Conservation (phyloP, 2,329 filamentous ascomycete genomes). For the Aspergillus uvarum region DNA sequence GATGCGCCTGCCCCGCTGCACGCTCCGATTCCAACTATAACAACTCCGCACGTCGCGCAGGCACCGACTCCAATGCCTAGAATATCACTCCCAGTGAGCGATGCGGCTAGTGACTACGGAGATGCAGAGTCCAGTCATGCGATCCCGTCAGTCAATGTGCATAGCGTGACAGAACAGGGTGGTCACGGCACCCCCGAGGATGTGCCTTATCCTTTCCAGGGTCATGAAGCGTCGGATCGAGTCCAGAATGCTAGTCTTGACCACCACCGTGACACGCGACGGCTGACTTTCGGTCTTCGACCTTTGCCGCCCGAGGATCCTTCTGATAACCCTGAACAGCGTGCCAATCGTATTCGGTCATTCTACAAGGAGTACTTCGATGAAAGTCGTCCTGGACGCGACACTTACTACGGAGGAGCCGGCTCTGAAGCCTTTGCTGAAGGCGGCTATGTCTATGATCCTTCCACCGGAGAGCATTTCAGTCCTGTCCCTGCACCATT, state of each 20-base stretch:
- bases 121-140: slow-evolving; percentile 52
- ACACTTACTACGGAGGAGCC: slow-evolving; percentile 73
- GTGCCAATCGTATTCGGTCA: slow-evolving; percentile 93
- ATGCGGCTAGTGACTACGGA: slow-evolving; percentile 56
- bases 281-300: slow-evolving; percentile 65
- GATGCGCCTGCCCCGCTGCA: slow-evolving; percentile 25
- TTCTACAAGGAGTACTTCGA: slow-evolving; percentile 99
- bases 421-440: slow-evolving; percentile 69
- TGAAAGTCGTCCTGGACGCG: slow-evolving; percentile 61
- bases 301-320: slow-evolving; percentile 85
- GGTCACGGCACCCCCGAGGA: slow-evolving; percentile 16
- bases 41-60: slow-evolving; percentile 17
- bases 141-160: slow-evolving; percentile 38
- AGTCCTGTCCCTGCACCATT: slow-evolving; percentile 57
- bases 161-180: slow-evolving; percentile 23
- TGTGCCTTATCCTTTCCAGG: slow-evolving; percentile 19
- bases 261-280: slow-evolving; percentile 44
- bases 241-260: slow-evolving; percentile 26
- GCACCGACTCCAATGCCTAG: slow-evolving; percentile 28
- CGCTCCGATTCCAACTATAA: slow-evolving; percentile 15
- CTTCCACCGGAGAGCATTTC: slow-evolving; percentile 34
- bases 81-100: slow-evolving; percentile 45
- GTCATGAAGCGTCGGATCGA: slow-evolving; percentile 28
- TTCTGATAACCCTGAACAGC: slow-evolving; percentile 85
- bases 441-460: slow-evolving; percentile 57